Evolutionary conservation across 208 protist genomes (phyloP).

Genomic region (Porcisia deanei): DNA sequence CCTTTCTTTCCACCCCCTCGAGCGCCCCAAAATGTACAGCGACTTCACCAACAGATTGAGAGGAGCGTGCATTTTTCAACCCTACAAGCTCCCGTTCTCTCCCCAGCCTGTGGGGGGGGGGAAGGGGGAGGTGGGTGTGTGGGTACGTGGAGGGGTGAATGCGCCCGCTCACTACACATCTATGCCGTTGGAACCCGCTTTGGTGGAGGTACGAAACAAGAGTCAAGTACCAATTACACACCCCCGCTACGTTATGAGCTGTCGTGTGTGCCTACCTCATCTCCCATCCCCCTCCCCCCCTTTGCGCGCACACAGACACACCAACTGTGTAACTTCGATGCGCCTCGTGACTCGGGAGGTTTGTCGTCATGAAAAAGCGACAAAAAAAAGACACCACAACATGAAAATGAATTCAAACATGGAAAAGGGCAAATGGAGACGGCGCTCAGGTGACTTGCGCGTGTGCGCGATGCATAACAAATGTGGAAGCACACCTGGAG

Average conservation of each 20-base stretch:
- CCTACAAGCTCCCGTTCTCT: background rate
- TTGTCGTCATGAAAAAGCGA: no score
- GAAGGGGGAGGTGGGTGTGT: no score
- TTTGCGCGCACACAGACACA: background rate
- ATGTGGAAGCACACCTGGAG: no score
- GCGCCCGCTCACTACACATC: background rate
- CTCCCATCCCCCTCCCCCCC: background rate
- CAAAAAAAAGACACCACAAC: no score
- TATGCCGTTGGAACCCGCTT: background rate
- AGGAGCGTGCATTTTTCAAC: background rate
- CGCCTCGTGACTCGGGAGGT: no score
- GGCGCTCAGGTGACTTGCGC: no score
- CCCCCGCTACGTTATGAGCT: background rate
- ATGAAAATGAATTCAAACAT: no score
- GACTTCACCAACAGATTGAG: background rate
- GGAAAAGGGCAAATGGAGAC: no score
- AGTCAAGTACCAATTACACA: background rate
- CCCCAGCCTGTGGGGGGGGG: background rate
- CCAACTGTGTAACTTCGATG: background rate
- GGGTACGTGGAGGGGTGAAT: background rate
- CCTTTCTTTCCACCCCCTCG: background rate
- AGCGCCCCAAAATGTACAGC: background rate
- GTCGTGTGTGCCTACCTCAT: background rate
- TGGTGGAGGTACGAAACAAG: background rate
- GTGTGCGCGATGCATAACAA: no score